A percentile compares a stretch with the other conserved stretches of the same genome.
These are phyloP conservation scores for Hypoxylon sp. DNA, from an alignment of 2,329 filamentous ascomycete genomes.

Conservation along the genomic window DNA sequence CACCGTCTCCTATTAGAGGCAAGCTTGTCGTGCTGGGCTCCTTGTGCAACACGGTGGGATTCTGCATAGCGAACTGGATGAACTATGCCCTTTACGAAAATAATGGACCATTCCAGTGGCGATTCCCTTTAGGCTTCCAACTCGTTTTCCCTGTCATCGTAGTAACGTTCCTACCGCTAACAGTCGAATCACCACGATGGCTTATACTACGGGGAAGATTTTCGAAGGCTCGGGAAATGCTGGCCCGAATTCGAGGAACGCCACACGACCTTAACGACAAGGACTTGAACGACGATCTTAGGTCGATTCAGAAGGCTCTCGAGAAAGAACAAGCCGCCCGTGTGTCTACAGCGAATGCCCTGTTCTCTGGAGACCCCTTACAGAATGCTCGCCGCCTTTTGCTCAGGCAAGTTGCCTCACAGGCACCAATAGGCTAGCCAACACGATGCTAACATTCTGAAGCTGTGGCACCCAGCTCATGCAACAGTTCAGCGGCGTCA, in stretches of 20 bases:
- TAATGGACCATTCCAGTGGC: conserved; percentile 57
- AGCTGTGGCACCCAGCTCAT: conserved; percentile 46
- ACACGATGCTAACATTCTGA: conserved; percentile 24
- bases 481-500: conserved; percentile 46
- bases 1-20: conserved; percentile 53
- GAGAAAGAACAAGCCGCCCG: conserved; percentile 49
- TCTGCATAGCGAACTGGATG: conserved; percentile 57
- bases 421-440: not conserved
- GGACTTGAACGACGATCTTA: conserved; percentile 47
- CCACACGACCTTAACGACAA: conserved; percentile 45
- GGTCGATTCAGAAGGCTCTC: conserved; percentile 54
- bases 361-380: conserved; percentile 28
- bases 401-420: conserved; percentile 29
- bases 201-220: conserved; percentile 48
- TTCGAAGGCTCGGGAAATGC: conserved; percentile 53
- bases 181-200: conserved; percentile 56
- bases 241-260: conserved; percentile 43
- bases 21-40: conserved; percentile 55
- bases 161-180: conserved; percentile 51
- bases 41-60: conserved; percentile 34
- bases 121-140: conserved; percentile 64
- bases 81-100: conserved; percentile 59
- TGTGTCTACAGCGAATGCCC: conserved; percentile 19
- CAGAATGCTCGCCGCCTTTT: conserved; percentile 29
- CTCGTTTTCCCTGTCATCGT: conserved; percentile 59